phyloP scores from a whole-genome alignment of 345 rosid genomes.

The Chamaenerion angustifolium region DNA sequence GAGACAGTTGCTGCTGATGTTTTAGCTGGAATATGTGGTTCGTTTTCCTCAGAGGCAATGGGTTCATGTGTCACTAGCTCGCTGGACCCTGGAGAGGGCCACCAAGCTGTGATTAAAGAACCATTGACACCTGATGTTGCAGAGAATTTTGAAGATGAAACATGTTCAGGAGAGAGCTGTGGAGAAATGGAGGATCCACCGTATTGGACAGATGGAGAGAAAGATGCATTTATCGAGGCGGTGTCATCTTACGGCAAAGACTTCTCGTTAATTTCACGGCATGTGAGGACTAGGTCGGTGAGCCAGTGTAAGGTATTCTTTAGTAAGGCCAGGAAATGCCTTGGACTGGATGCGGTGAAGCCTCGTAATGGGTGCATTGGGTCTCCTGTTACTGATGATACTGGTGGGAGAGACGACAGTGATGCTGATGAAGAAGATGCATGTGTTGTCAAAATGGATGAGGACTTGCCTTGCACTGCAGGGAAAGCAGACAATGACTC shows the following conservation, averaged over 20 bases:
- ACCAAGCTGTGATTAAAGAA: conserved; percentile 18
- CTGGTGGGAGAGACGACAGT: conserved; percentile 62
- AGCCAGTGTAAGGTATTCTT: conserved; percentile 85
- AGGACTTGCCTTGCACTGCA: conserved; percentile 18
- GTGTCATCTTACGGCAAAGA: conserved; percentile 70
- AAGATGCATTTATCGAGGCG: conserved; percentile 57
- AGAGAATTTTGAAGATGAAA: conserved; percentile 61
- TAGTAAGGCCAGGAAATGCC: conserved; percentile 88
- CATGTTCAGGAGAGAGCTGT: conserved; percentile 85
- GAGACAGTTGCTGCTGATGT: conserved; percentile 80
- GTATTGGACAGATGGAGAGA: conserved; percentile 93
- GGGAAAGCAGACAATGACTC: conserved; percentile 13
- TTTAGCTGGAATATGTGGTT: conserved; percentile 64
- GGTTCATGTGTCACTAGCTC: conserved; percentile 68
- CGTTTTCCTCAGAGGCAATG: conserved; percentile 76
- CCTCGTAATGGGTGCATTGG: conserved; percentile 26
- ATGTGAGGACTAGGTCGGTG: conserved; percentile 56
- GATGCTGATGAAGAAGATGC: conserved; percentile 45
- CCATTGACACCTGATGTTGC: conserved; percentile 44
- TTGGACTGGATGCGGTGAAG: conserved; percentile 60
- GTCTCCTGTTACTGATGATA: conserved; percentile 39
- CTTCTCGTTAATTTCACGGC: conserved; percentile 54
- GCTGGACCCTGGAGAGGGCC: conserved; percentile 40
- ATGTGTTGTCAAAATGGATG: conserved; percentile 33
- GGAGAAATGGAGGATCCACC: conserved; percentile 61